Evolutionary conservation across 257 asterid genomes (phyloP), one percentile per base, ranked within the genome.

Genomic region (Primulina huaijiensis): DNA sequence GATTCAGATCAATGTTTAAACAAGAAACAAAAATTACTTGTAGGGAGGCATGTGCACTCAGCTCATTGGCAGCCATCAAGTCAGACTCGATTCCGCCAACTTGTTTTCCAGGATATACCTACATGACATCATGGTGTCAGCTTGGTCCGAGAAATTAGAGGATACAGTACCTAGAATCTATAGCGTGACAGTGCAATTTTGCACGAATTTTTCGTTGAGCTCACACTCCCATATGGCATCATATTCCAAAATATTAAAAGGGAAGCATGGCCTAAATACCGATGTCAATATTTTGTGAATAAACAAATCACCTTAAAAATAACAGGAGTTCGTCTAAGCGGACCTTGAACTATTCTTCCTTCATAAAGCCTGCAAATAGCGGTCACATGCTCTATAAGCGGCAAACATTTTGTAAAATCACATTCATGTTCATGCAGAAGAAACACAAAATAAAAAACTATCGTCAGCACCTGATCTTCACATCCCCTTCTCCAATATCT

Each of bases 81-180:
- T 92, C 98, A 34, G 98, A 92, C 79, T 90, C 97, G 21, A 38
- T 29, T 50, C 98, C 97, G 52, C 97, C 98, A 79, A 92, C 87
- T 87, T 84, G 93, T 76, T 90, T 81, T 72, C 98, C 98, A 16
- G 97, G 98, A 82, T 92, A 92, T 34, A 92, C 98, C 98, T 92
- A 82, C 85, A 81, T n/a, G 67, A 71, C 64, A 65, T 69, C 66
- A 62, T 60, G 25, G 61, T 25, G 10, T 70, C 65, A 53, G 65
- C 25, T 37, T 25, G 56, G 66, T 70, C 60, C 37, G 62, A 56
- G 33, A 76, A 72, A 46, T 35, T 7, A 71, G 46, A 60, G 57
- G 69, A 59, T 68, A 40, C 43, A 38, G 8, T 60, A 25, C 0
- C 4, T 17, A 64, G 72, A 64, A 70, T 34, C 17, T 38, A 38